Conservation (phyloP, 768 basidiomycete species). For the Lactarius evosmus region DNA sequence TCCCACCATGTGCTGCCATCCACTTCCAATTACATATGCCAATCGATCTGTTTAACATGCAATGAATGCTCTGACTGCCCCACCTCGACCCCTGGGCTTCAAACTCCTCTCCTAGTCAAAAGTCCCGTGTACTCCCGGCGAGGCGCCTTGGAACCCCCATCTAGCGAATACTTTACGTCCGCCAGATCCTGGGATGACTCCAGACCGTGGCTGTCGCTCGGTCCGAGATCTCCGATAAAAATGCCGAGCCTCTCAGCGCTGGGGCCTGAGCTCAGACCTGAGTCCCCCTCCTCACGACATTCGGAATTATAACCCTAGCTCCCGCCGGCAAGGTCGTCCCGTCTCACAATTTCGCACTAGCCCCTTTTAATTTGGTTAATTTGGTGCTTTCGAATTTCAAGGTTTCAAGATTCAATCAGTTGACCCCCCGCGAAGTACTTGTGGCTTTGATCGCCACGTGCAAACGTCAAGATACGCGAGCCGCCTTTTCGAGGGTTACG, state of each 20-base stretch:
- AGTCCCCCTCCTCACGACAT: not conserved
- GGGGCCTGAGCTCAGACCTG: too few species aligned
- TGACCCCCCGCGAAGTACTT: too few species aligned
- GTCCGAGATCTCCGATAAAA: conserved; percentile 3
- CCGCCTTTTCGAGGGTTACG: not conserved
- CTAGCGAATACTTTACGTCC: conserved; percentile 5
- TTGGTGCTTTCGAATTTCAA: not conserved
- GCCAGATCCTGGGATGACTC: not conserved
- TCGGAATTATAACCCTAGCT: not conserved
- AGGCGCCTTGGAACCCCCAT: conserved; percentile 8
- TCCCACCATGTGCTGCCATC: conserved; percentile 9
- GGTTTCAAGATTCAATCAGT: not conserved
- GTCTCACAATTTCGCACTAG: not conserved
- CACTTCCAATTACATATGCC: not conserved
- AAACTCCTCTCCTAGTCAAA: not conserved
- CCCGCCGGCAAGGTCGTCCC: not conserved
- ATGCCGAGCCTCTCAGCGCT: not conserved
- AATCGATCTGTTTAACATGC: not conserved
- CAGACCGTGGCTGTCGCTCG: not conserved
- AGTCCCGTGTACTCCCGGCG: not conserved
- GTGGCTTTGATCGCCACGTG: not conserved
- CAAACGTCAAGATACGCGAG: not conserved
- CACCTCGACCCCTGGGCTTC: not conserved
- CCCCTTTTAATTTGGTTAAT: not conserved
- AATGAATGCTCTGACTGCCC: not conserved